A percentile compares a stretch with the other conserved stretches of the same genome.
Evolutionary conservation across 2,329 filamentous ascomycete genomes (phyloP).

Genomic region (Trichoderma sp.): DNA sequence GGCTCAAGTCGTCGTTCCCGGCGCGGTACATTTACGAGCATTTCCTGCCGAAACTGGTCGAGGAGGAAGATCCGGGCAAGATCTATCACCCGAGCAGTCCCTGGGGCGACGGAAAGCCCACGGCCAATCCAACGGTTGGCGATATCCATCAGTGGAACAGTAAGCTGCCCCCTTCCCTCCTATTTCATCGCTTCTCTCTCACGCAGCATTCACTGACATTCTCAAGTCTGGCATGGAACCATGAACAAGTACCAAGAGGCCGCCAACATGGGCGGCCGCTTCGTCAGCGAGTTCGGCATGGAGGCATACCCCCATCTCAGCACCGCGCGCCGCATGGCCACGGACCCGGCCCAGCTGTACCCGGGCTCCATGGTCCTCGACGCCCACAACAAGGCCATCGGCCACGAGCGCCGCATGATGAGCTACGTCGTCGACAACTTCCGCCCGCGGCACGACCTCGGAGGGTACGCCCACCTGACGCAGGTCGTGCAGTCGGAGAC

Average conservation of each 20-base stretch:
- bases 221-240: slow-evolving; percentile 65
- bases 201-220: not conserved
- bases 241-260: slow-evolving; percentile 78
- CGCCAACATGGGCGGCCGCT: slow-evolving; percentile 69
- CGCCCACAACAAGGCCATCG: slow-evolving; percentile 82
- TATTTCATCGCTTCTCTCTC: not conserved
- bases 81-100: slow-evolving; percentile 75
- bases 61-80: slow-evolving; percentile 62
- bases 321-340: slow-evolving; percentile 69
- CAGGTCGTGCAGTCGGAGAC: slow-evolving; percentile 58
- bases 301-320: slow-evolving; percentile 61
- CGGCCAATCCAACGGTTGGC: slow-evolving; percentile 66
- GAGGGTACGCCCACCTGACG: slow-evolving; percentile 75
- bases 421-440: slow-evolving; percentile 79
- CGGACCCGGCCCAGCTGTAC: slow-evolving; percentile 52
- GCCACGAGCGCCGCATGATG: slow-evolving; percentile 73
- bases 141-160: slow-evolving; percentile 76
- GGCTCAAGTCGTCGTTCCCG: slow-evolving; percentile 76
- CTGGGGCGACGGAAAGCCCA: slow-evolving; percentile 64
- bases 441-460: slow-evolving; percentile 56
- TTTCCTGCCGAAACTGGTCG: slow-evolving; percentile 66
- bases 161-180: slow-evolving; percentile 16
- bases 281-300: slow-evolving; percentile 84
- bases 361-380: slow-evolving; percentile 74
- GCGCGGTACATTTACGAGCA: slow-evolving; percentile 81